Conservation (phyloP, 768 basidiomycete genomes). For the Termitomyces heimii region DNA sequence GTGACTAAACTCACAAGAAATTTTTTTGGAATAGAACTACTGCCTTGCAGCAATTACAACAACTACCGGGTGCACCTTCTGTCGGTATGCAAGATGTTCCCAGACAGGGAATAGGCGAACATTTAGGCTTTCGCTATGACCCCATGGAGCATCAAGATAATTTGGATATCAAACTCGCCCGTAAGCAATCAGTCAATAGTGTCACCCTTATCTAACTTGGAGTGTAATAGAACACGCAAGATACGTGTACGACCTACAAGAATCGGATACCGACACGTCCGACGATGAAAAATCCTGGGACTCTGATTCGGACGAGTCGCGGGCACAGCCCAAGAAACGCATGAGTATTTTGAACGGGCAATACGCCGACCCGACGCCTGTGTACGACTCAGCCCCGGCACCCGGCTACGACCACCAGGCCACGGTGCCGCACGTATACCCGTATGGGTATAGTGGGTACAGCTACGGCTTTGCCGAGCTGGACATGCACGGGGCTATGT, state of each 20-base stretch:
- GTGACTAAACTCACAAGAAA: neutral
- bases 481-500: slow-evolving; percentile 24
- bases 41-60: slow-evolving; percentile 39
- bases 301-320: slow-evolving; percentile 37
- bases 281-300: slow-evolving; percentile 41
- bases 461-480: slow-evolving; percentile 35
- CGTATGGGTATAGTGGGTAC: slow-evolving; percentile 33
- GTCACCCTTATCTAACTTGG: neutral
- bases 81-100: slow-evolving; percentile 85
- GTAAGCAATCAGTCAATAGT: slow-evolving; percentile 33
- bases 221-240: slow-evolving; percentile 50
- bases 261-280: slow-evolving; percentile 42
- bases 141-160: slow-evolving; percentile 51
- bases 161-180: slow-evolving; percentile 64
- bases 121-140: slow-evolving; percentile 50
- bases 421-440: neutral
- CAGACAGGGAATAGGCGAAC: slow-evolving; percentile 54
- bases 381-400: slow-evolving; percentile 23
- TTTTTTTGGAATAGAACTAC: slow-evolving; percentile 18
- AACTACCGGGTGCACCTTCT: slow-evolving; percentile 64
- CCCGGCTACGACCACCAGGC: neutral
- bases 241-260: slow-evolving; percentile 58
- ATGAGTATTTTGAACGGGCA: slow-evolving; percentile 68
- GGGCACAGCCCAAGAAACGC: slow-evolving; percentile 35
- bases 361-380: slow-evolving; percentile 44